Percentiles rank a stretch among this genome's conserved stretches.
Conservation (phyloP, 371 early-diverging fungal species). For the Choanephora cucurbitarum region DNA sequence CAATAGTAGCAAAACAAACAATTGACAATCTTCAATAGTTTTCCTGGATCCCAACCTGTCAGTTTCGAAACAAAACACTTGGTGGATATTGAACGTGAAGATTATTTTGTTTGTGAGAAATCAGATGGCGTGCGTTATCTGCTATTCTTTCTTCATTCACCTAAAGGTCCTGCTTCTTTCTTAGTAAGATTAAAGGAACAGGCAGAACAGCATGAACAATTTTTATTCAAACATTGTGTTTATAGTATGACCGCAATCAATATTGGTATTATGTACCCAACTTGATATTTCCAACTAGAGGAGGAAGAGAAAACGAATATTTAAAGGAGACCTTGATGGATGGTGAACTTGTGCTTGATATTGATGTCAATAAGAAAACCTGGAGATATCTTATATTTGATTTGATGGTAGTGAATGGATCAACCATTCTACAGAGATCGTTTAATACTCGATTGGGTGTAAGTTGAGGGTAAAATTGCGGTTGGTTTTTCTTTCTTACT, state of each 20-base stretch:
- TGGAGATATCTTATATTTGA: slow-evolving; percentile 69
- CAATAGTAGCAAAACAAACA: not conserved
- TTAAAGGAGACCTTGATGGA: slow-evolving; percentile 77
- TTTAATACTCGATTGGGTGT: slow-evolving; percentile 73
- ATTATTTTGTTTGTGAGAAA: slow-evolving; percentile 92
- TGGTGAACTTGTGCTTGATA: slow-evolving; percentile 74
- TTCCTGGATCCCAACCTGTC: slow-evolving; percentile 92
- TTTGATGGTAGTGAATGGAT: slow-evolving; percentile 63
- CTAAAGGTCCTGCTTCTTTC: slow-evolving; percentile 64
- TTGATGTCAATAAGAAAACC: slow-evolving; percentile 54
- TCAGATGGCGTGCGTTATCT: slow-evolving; percentile 86
- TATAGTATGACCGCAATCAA: slow-evolving; percentile 73
- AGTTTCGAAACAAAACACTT: slow-evolving; percentile 71
- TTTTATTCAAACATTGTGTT: no score
- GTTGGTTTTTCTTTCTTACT: slow-evolving; percentile 7
- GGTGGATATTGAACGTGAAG: slow-evolving; percentile 65
- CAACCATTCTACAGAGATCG: slow-evolving; percentile 57
- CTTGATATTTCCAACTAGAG: slow-evolving; percentile 54
- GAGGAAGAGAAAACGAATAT: slow-evolving; percentile 52
- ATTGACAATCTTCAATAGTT: slow-evolving; percentile 43
- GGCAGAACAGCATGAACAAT: no score
- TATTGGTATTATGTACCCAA: slow-evolving; percentile 66
- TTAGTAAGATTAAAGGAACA: slow-evolving; percentile 44
- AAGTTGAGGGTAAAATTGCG: slow-evolving; percentile 16
- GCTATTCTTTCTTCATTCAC: slow-evolving; percentile 58